Conservation (phyloP, 1,139 yeast genomes). For the Scheffersomyces stambukii region DNA sequence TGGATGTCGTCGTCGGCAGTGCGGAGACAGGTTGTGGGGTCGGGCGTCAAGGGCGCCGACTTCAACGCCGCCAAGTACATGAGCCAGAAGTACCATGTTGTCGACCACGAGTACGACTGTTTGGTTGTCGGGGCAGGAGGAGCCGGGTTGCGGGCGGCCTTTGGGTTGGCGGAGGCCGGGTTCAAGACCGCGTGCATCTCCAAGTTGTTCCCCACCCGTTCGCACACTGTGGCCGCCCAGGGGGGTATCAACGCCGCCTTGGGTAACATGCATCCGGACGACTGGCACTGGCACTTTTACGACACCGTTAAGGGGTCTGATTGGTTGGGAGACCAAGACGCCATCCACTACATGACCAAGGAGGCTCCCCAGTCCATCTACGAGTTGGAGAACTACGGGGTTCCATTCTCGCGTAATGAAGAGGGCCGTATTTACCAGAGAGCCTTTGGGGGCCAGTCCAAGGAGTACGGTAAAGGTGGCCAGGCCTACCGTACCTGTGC, state of each 20-base stretch:
- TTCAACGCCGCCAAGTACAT: conserved; percentile 49
- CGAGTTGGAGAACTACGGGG: conserved; percentile 97
- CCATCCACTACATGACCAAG: conserved; percentile 97
- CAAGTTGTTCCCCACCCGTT: conserved; percentile 95
- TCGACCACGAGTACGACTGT: conserved; percentile 97
- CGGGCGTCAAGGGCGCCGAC: conserved; percentile 47
- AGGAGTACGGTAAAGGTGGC: conserved; percentile 95
- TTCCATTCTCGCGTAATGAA: conserved; percentile 95
- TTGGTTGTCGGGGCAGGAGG: conserved; percentile 99
- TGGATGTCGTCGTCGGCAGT: conserved; percentile 27
- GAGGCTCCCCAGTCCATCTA: conserved; percentile 96
- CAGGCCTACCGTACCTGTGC: conserved; percentile 99
- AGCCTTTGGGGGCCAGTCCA: conserved; percentile 98
- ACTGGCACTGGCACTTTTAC: conserved; percentile 99
- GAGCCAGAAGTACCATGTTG: conserved; percentile 80
- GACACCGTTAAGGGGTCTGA: conserved; percentile 99
- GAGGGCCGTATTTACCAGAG: conserved; percentile 97
- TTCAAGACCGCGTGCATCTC: conserved; percentile 97
- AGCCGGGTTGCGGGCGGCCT: conserved; percentile 98
- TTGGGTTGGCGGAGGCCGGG: conserved; percentile 95
- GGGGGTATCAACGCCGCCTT: conserved; percentile 99
- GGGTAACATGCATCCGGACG: conserved; percentile 95
- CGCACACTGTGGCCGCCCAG: conserved; percentile 99
- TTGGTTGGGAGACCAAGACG: conserved; percentile 99
- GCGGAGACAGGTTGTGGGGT: conserved; percentile 36